Conservation (phyloP, 2,329 filamentous ascomycete genomes). For the Myriosclerotinia duriaeana region DNA sequence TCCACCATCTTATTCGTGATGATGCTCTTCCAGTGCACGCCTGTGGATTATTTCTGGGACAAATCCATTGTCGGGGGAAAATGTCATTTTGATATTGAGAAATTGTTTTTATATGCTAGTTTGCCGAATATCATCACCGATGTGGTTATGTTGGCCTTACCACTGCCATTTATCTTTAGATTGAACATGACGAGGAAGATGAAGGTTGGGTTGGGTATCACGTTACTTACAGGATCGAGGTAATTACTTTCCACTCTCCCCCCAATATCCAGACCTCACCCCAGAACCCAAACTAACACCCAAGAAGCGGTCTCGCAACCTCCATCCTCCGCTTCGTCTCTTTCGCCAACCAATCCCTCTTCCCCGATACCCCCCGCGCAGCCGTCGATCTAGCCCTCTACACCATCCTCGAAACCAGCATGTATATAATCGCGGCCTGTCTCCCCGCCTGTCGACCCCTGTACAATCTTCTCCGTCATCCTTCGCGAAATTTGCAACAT, state of each 20-base stretch:
- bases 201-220: constrained; percentile 19
- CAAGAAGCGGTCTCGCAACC: constrained; percentile 23
- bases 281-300: background rate
- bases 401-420: constrained; percentile 23
- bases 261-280: background rate
- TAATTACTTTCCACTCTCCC: background rate
- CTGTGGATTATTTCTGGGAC: constrained; percentile 28
- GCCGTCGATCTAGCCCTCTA: constrained; percentile 21
- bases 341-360: constrained; percentile 14
- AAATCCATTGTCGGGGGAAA: constrained; percentile 25
- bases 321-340: constrained; percentile 22
- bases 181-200: constrained; percentile 35
- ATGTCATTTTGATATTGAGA: constrained; percentile 28
- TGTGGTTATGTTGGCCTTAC: constrained; percentile 42
- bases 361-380: constrained; percentile 19
- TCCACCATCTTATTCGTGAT: constrained; percentile 21
- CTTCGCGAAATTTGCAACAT: background rate
- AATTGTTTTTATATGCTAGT: constrained; percentile 47
- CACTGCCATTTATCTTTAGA: constrained; percentile 40
- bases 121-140: constrained; percentile 47
- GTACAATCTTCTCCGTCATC: constrained; percentile 18
- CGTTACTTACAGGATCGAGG: constrained; percentile 22
- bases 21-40: constrained; percentile 28
- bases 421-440: constrained; percentile 26
- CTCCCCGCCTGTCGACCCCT: constrained; percentile 23